A percentile compares a stretch with the other conserved stretches of the same genome.
Evolutionary conservation across 495 filamentous ascomycete genomes (phyloP).

Genomic region (Aspergillus funiculosus): DNA sequence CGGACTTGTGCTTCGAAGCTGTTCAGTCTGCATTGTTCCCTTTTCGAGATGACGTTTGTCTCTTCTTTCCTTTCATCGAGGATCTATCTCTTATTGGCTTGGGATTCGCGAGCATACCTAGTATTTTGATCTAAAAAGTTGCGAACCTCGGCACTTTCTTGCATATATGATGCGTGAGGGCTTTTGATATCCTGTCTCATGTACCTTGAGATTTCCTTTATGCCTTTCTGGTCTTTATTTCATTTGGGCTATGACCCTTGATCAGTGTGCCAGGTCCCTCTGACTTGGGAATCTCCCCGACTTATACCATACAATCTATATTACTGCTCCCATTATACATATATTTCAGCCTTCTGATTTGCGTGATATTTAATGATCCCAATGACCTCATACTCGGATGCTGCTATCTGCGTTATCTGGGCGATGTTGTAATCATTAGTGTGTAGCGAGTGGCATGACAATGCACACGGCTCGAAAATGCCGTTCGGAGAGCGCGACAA

Average conservation of each 20-base stretch:
- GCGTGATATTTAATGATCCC: not conserved
- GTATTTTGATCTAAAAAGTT: constrained; percentile 21
- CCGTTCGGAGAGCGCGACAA: too few relatives aligned
- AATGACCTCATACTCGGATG: constrained; percentile 3
- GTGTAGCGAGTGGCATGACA: too few relatives aligned
- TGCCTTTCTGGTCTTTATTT: constrained; percentile 9
- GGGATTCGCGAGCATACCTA: constrained; percentile 18
- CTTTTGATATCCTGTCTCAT: constrained; percentile 24
- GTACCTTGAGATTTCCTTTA: constrained; percentile 21
- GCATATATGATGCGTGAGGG: constrained; percentile 21
- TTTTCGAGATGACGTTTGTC: constrained; percentile 5
- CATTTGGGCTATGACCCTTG: not conserved
- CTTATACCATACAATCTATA: constrained; percentile 6
- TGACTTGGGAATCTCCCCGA: not conserved
- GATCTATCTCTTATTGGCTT: constrained; percentile 9
- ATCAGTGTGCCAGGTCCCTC: constrained; percentile 7
- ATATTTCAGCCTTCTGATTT: not conserved
- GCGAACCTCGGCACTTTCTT: constrained; percentile 18
- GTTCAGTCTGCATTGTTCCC: constrained; percentile 17
- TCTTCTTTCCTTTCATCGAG: constrained; percentile 3
- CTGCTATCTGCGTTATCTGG: too few relatives aligned
- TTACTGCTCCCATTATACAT: constrained; percentile 8
- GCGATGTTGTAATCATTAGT: too few relatives aligned
- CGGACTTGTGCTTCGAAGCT: constrained; percentile 9
- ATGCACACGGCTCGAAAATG: too few relatives aligned